These are phyloP conservation scores for Teratosphaeria epicoccoides DNA, from an alignment of 2,329 filamentous ascomycete genomes.

Conservation along the genomic window DNA sequence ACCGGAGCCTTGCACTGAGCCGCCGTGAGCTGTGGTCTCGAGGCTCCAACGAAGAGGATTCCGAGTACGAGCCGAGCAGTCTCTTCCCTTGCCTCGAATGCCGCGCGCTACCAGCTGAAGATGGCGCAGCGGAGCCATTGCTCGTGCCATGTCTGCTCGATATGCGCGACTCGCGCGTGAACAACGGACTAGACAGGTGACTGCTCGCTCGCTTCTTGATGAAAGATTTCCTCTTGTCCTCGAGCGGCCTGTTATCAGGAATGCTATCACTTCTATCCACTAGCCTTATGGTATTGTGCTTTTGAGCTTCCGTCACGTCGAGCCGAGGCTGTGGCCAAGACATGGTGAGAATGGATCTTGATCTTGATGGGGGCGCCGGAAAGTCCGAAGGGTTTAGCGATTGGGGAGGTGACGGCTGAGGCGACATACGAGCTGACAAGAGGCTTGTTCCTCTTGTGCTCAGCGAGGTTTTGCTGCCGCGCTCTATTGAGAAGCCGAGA, in stretches of 20 bases:
- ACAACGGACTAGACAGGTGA: conserved; percentile 29
- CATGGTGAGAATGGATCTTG: conserved; percentile 9
- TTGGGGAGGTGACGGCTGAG: not conserved
- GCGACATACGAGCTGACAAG: conserved; percentile 18
- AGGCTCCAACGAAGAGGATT: conserved; percentile 23
- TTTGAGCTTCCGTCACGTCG: conserved; percentile 18
- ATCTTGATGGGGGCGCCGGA: conserved; percentile 22
- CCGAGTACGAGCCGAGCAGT: conserved; percentile 16
- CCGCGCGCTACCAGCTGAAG: conserved; percentile 11
- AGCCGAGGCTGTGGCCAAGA: conserved; percentile 17
- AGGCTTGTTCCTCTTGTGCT: conserved; percentile 31
- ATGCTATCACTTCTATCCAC: conserved; percentile 28
- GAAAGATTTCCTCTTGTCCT: conserved; percentile 33
- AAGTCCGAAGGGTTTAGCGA: conserved; percentile 27
- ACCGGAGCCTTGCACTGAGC: conserved; percentile 17
- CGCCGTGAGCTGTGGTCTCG: conserved; percentile 16
- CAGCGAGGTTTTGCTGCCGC: conserved; percentile 28
- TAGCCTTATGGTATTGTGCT: conserved; percentile 31
- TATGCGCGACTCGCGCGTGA: conserved; percentile 25
- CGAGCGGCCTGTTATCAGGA: conserved; percentile 27
- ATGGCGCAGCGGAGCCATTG: conserved; percentile 10
- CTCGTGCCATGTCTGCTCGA: conserved; percentile 6
- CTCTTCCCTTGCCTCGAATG: conserved; percentile 10
- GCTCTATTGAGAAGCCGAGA: conserved; percentile 19
- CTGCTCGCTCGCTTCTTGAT: conserved; percentile 31